Base-by-base conservation (phyloP, 352 stramenopile species). In the Globisporangium recalcitrans region DNA sequence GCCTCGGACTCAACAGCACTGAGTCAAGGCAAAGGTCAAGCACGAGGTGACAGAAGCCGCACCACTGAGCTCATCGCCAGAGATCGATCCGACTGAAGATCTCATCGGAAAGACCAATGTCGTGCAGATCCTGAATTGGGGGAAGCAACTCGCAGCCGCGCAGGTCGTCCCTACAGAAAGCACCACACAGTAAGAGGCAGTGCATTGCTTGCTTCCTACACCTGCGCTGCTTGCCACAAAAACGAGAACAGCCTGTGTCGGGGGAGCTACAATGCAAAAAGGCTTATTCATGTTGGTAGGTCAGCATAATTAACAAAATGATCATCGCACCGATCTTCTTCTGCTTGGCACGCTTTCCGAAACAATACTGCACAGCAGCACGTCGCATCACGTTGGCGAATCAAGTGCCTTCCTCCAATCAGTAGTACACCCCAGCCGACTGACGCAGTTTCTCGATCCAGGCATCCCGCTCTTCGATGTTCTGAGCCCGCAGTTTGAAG, bases 401-500 rank as follows among this genome's bases (percentile, higher is more conserved):
- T 38, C 21, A 46, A 19, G 38, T 57, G 24, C n/a, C 13, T 3
- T n/a, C 16, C 27, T 60, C 10, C 22, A 32, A 2, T 65, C 19
- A 68, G 34, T 58, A 62, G 53, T 80, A 78, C 14, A 75, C 75
- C 21, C 77, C 77, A 59, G 75, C 71, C 19, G 75, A 78, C 70
- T 77, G 65, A 22, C 82, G 84, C 54, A 95, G 65, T 51, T 81
- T 89, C 29, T 89, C 68, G 51, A 95, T 90, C 86, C 86, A 95
- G 26, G 78, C 72, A 49, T 93, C 80, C 21, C 85, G 84, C 57
- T 93, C 83, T 67, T 93, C 82, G 47, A 95, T 91, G 36, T 69
- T 91, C 58, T 87, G 73, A 16, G 86, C 84, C n/a, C 86, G 86
- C 44, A 95, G 63, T 53, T 93, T 92, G 62, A 93, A 95, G 49